These are phyloP conservation scores for Wickerhamiella shivajii DNA, from an alignment of 805 yeast genomes.

Conservation along the genomic window DNA sequence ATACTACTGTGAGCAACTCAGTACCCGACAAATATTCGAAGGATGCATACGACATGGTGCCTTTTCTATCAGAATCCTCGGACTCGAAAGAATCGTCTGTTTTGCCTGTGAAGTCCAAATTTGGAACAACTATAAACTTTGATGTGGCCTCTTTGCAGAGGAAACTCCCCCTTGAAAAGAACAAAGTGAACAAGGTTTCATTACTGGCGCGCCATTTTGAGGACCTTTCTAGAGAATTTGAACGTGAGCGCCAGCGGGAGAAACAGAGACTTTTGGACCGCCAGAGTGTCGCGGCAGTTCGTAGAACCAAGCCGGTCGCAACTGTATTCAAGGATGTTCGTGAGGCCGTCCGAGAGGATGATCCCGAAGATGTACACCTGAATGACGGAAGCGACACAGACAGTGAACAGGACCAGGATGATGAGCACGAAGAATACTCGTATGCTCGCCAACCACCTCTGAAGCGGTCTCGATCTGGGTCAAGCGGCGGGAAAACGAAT, in stretches of 20 bases:
- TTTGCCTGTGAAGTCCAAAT: constrained; percentile 12
- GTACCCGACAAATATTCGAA: too few relatives aligned
- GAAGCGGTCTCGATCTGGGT: too few relatives aligned
- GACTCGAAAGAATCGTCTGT: too few relatives aligned
- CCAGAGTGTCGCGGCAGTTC: constrained; percentile 58
- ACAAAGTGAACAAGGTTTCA: constrained; percentile 19
- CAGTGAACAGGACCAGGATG: constrained; percentile 1
- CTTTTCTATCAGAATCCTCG: too few relatives aligned
- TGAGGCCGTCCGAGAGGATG: constrained; percentile 51
- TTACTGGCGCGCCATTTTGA: constrained; percentile 51
- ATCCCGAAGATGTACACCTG: constrained; percentile 6
- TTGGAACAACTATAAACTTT: constrained; percentile 15
- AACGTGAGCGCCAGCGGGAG: constrained; percentile 71
- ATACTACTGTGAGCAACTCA: too few relatives aligned
- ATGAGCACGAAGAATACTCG: constrained; percentile 7
- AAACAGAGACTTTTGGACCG: constrained; percentile 40
- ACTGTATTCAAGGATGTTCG: constrained; percentile 78
- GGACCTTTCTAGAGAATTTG: constrained; percentile 71
- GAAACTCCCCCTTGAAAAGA: constrained; percentile 2
- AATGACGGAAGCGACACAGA: constrained; percentile 2
- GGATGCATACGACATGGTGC: too few relatives aligned
- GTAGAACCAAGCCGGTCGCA: constrained; percentile 70
- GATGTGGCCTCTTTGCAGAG: constrained; percentile 37
- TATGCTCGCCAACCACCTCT: too few relatives aligned
- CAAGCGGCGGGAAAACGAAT: constrained; percentile 7